Evolutionary conservation across 176 grass and related monocot genomes (phyloP).

Genomic region (Dendrocalamus sinicus): DNA sequence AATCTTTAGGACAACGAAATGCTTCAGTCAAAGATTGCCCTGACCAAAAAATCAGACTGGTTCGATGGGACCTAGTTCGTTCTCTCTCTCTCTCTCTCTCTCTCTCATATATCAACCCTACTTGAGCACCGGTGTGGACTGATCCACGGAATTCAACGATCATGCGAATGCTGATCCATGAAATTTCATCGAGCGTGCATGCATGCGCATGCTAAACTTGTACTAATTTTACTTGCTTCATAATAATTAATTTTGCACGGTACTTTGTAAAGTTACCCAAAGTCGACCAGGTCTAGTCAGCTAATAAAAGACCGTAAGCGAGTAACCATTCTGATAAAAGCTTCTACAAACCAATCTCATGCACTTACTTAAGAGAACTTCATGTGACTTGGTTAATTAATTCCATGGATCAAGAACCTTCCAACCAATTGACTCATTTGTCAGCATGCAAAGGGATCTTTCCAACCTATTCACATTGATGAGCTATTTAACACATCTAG

Average conservation of each 20-base stretch:
- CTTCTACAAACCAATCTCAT: background rate
- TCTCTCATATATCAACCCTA: background rate
- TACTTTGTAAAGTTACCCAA: background rate
- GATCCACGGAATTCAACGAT: background rate
- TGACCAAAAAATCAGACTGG: background rate
- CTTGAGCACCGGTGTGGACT: background rate
- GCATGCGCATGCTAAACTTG: background rate
- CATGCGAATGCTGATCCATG: background rate
- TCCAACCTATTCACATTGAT: background rate
- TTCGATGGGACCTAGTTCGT: too few species aligned
- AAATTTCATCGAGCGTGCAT: background rate
- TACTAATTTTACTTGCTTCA: background rate
- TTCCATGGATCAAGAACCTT: background rate
- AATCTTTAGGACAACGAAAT: background rate
- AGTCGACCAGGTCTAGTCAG: background rate
- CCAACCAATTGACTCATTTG: background rate
- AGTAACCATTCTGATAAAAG: background rate
- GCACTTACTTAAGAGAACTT: background rate
- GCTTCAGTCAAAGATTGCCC: background rate
- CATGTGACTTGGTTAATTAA: background rate
- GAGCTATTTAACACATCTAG: background rate
- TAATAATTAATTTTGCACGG: too few species aligned
- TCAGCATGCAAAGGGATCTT: conserved; percentile 13
- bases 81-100: too few species aligned
- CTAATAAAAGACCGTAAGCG: background rate